Base-by-base conservation (phyloP, 805 yeast genomes). In the Candida loeiensis region DNA sequence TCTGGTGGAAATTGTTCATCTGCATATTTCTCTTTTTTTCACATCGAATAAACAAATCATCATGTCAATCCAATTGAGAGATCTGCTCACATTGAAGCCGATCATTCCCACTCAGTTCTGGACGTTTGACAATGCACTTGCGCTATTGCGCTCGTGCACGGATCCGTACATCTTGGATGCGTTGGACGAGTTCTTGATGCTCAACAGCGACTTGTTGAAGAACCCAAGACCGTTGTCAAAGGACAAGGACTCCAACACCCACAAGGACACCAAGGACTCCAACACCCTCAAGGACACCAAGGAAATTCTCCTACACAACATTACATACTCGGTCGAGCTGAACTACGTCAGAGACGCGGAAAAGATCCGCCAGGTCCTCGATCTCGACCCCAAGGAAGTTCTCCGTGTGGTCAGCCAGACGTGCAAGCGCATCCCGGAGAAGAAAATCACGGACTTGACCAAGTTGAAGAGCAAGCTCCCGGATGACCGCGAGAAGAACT, bases 371-470 rank as follows among this genome's bases (percentile, higher is more conserved):
- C 47, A 60, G 1, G 15, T 60, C 2, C 55, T 80, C 21, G 48
- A 60, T 0, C 41, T 78, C 4, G 73, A 73, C 47, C 51, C 53
- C 13, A 44, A 58, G 6, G 85, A 81, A 48, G 63, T 69, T 1
- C 56, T 76, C n/a, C 66, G 83, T 49, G 59, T 78, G 3, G 62
- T 76, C 3, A 45, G 59, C 11, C 76, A 70, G 35, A 56, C 73
- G 0, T 58, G 62, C 39, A 48, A 59, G 34, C 54, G 67, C 46
- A 55, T 62, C 40, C 64, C 77, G 38, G 72, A 56, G 29, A 55
- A 45, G 8, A 56, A 50, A 20, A 45, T 54, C 14, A 45, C 45
- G 13, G 55, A 52, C 16, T 47, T 50, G 8, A 55, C 51, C 29
- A 55, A 50, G 20, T 44, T 61, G 36, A 58, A 58, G 36, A 56